A percentile compares a stretch with the other conserved stretches of the same genome.
phyloP scores from a whole-genome alignment of 2,329 filamentous ascomycete species.

The Botrytis fragariae region DNA sequence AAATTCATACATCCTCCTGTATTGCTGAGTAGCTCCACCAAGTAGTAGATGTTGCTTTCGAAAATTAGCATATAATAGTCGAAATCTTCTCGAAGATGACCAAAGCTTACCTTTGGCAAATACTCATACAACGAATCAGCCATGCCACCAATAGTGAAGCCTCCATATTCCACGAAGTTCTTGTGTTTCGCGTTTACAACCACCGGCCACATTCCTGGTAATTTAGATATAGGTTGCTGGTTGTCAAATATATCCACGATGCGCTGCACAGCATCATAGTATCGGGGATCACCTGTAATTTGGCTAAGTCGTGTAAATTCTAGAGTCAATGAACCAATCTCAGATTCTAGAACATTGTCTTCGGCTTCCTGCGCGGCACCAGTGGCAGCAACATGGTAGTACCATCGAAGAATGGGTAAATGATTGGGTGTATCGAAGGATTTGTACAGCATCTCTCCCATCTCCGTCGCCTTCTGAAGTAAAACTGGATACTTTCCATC shows the following conservation, averaged over 20 bases:
- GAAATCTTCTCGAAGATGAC: not conserved
- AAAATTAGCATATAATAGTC: not conserved
- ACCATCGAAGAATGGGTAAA: conserved; percentile 46
- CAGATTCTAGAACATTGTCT: conserved; percentile 49
- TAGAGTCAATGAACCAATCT: conserved; percentile 56
- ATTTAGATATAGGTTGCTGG: conserved; percentile 49
- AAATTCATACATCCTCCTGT: conserved; percentile 42
- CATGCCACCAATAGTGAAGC: conserved; percentile 53
- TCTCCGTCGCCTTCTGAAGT: conserved; percentile 34
- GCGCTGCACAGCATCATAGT: conserved; percentile 58
- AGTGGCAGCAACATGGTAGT: conserved; percentile 44
- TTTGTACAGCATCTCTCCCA: conserved; percentile 38
- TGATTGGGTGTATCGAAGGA: conserved; percentile 53
- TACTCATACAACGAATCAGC: conserved; percentile 63
- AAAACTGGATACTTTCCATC: conserved; percentile 32
- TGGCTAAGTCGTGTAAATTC: conserved; percentile 65
- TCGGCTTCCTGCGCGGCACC: conserved; percentile 59
- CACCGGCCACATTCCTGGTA: conserved; percentile 63
- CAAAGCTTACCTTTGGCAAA: conserved; percentile 47
- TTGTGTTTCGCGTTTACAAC: conserved; percentile 51
- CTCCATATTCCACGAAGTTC: conserved; percentile 17
- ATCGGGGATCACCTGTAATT: conserved; percentile 57
- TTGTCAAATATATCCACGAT: conserved; percentile 54
- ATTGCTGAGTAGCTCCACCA: conserved; percentile 24
- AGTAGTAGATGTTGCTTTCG: conserved; percentile 26